Evolutionary conservation across 148 eudicot species (phyloP), one percentile per base, ranked within the genome.

Genomic region (Heliamphora exappendiculata): DNA sequence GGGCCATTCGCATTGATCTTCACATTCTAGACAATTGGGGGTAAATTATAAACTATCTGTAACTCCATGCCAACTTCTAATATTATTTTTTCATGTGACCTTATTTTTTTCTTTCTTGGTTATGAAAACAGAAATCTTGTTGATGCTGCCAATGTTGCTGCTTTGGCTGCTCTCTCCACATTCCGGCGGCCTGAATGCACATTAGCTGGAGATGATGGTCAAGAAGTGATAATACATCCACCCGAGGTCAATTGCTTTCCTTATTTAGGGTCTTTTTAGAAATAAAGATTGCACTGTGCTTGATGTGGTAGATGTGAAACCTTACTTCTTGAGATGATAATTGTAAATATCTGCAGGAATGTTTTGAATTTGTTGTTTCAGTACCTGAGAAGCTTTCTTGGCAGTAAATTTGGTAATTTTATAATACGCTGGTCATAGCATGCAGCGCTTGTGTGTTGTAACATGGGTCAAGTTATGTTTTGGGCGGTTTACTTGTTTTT

Each of bases 141-240:
- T 78, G 97, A 95, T 91, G 96, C 98, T 82, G 97, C 98, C 85
- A 95, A 95, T 83, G 86, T 88, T 82, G 97, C 98, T 80, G 98
- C 98, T 74, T 86, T 94, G 85, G 91, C 90, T 79, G 93, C 98
- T 66, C 95, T 94, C 22, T 82, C 85, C 69, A 91, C 97, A 72
- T 95, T 90, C 78, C 87, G 90, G 79, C 87, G 94, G 83, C 97
- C 97, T 78, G 98, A 92, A 70, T 95, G 96, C 80, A 83, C 97
- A 45, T 67, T 89, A 65, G 96, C 86, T 41, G 97, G 92, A 73
- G 91, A 89, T 63, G 91, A 92, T 84, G 91, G 89, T 67, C 87
- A 88, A 80, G 90, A 94, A 85, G 91, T 92, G 59, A 84, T 68
- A 54, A 75, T 95, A 33, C 96, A 92, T 84, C 89, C 88, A 69